Base-by-base conservation (phyloP, 2,329 filamentous ascomycete species). In the Botrytis sinoallii region DNA sequence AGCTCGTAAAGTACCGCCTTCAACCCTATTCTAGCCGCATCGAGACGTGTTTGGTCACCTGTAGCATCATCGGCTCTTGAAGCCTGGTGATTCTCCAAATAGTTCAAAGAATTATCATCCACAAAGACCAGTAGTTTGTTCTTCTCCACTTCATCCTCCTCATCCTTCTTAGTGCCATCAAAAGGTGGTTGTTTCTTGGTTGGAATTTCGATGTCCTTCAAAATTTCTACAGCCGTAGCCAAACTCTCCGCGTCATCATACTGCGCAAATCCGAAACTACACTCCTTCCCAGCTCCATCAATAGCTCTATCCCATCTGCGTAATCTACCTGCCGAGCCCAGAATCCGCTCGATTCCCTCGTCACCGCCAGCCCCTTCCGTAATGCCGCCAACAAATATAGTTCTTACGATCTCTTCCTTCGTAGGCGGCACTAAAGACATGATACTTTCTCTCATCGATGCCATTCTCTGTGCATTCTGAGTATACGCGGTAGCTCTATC, bases 261-360 rank as follows among this genome's bases (percentile, higher is more conserved):
- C 83, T 98, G 93, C 74, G 95, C 96, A 83, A 99, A 98, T 22
- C 95, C 96, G 85, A 98, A 98, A 76, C 91, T 92, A 83, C 92
- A 91, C 73, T 91, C 90, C 83, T 95, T 96, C 77, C 92, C 90
- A 77, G 94, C 91, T n/a, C 85, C 67, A 57, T 92, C 90, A 81
- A 93, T 90, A 48, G 90, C 91, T 75, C 93, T 87, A 76, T 95
- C 94, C 94, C 95, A 99, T 79, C 94, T 91, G 76, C 92, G 90
- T 75, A 99, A 84, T 80, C 88, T 90, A 59, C 95, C 95, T 0
- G 92, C 92, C n/a, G 91, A 88, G 64, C 88, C 85, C 61, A 99
- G 84, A 55, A 99, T 89, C 73, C 88, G 88, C 84, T 98, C 93
- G 71, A 98, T 86, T 48, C 90, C 91, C 48, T 92, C 90, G 77